Conservation (phyloP, 169 alveolate species). For the Toxoplasma gondii region DNA sequence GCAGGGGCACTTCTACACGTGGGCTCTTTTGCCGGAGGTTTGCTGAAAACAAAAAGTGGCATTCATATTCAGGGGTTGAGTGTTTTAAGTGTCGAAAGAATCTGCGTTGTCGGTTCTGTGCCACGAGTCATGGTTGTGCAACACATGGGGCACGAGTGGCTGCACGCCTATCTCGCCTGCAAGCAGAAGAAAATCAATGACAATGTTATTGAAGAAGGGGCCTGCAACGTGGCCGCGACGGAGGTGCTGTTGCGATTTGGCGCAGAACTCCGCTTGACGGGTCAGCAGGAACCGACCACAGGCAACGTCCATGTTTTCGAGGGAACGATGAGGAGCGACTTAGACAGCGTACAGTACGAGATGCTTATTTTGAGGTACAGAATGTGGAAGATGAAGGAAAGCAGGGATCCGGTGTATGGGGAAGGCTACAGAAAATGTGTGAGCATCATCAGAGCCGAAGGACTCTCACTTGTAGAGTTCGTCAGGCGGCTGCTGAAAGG, state of each 20-base stretch:
- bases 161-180: conserved; percentile 38
- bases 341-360: background rate
- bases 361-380: background rate
- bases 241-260: background rate
- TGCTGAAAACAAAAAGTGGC: background rate
- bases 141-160: conserved; percentile 13
- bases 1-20: conserved; percentile 7
- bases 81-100: background rate
- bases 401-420: conserved; percentile 31
- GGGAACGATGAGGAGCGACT: background rate
- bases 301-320: background rate
- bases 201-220: background rate
- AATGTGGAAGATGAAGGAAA: conserved; percentile 17
- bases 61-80: background rate
- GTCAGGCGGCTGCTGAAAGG: background rate
- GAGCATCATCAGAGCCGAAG: background rate
- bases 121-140: conserved; percentile 22
- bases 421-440: background rate
- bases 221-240: conserved; percentile 36
- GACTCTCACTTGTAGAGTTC: background rate
- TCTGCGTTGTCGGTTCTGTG: background rate
- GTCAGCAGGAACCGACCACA: too few relatives aligned
- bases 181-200: background rate
- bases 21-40: conserved; percentile 37
- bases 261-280: background rate